A percentile compares a stretch with the other conserved stretches of the same genome.
Evolutionary conservation across 2,329 filamentous ascomycete genomes (phyloP).

Genomic region (Arthrobotrys entomopaga): DNA sequence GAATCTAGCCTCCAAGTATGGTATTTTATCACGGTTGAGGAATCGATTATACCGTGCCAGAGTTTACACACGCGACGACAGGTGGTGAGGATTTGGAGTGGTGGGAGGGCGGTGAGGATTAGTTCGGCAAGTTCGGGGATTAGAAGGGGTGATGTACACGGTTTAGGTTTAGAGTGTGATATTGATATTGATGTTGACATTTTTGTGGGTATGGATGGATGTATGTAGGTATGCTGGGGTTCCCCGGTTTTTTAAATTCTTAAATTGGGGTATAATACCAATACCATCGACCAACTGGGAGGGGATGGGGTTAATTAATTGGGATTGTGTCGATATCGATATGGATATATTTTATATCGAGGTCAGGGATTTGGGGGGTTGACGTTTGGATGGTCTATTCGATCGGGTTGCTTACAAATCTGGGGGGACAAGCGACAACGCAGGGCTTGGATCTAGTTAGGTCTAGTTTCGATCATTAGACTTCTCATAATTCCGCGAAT

Average conservation of each 20-base stretch:
- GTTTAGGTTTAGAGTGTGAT: too few species aligned
- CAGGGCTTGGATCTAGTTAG: too few species aligned
- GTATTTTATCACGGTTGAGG: constrained; percentile 22
- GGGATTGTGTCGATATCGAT: too few species aligned
- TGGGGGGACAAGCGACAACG: constrained; percentile 8
- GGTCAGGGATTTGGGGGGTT: neutral
- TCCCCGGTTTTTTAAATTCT: neutral
- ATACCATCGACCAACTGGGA: too few species aligned
- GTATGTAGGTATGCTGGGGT: neutral
- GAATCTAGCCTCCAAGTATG: constrained; percentile 21
- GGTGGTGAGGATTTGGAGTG: constrained; percentile 26
- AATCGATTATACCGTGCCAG: constrained; percentile 31
- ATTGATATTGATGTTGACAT: too few species aligned
- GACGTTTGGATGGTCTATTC: too few species aligned
- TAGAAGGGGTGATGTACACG: constrained; percentile 9
- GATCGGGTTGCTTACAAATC: constrained; percentile 1
- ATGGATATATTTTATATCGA: neutral
- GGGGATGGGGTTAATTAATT: too few species aligned
- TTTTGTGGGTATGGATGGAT: too few species aligned
- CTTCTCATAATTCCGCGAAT: too few species aligned
- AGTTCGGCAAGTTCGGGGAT: constrained; percentile 43
- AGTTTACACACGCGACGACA: constrained; percentile 28
- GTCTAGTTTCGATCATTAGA: too few species aligned
- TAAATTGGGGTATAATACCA: neutral
- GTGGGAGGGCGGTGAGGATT: constrained; percentile 18